Conservation (phyloP, 2,329 filamentous ascomycete genomes). For the Paecilomyces variotii region DNA sequence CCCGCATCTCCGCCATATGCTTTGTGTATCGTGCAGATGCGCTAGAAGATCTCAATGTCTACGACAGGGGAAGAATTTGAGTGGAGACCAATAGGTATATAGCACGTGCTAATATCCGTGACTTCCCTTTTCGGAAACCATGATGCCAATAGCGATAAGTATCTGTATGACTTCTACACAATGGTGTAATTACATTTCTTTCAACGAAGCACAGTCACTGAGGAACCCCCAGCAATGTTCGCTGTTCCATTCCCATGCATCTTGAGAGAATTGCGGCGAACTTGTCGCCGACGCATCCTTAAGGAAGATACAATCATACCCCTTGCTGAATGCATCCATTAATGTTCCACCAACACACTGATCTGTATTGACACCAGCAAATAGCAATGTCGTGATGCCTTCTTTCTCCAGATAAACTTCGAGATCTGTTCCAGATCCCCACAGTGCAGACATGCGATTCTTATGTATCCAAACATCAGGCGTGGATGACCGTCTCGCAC, state of each 20-base stretch:
- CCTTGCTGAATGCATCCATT: slow-evolving; percentile 47
- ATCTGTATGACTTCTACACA: neutral
- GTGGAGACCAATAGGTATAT: neutral
- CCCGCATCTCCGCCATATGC: neutral
- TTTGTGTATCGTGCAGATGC: neutral
- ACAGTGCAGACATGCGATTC: slow-evolving; percentile 52
- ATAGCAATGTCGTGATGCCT: slow-evolving; percentile 44
- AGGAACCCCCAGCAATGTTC: slow-evolving; percentile 17
- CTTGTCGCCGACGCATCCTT: slow-evolving; percentile 49
- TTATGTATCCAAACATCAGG: slow-evolving; percentile 49
- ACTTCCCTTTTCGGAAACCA: neutral
- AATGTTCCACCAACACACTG: slow-evolving; percentile 53
- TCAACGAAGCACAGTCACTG: slow-evolving; percentile 23
- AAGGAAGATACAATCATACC: slow-evolving; percentile 49
- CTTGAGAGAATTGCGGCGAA: slow-evolving; percentile 31
- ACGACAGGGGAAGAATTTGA: neutral
- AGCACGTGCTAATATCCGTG: neutral
- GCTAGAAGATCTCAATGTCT: neutral
- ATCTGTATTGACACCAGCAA: slow-evolving; percentile 55
- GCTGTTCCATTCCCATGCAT: slow-evolving; percentile 12
- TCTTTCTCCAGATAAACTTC: slow-evolving; percentile 34
- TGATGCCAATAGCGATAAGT: neutral
- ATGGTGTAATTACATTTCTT: neutral
- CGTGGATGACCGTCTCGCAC: slow-evolving; percentile 8
- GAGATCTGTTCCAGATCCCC: slow-evolving; percentile 38